Conservation (phyloP, 176 grass and related monocot species). For the Zea luxurians region DNA sequence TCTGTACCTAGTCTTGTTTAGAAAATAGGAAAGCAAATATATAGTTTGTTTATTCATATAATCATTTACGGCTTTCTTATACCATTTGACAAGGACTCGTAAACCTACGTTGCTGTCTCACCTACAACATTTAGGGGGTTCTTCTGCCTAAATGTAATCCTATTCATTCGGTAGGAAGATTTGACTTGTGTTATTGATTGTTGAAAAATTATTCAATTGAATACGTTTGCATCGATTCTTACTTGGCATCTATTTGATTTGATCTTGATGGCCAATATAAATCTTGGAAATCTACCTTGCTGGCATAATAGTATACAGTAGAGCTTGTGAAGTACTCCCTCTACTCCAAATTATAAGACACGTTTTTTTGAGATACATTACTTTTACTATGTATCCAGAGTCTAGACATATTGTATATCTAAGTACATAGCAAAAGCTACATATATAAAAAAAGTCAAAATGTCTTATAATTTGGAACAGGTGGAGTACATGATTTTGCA, state of each 20-base stretch:
- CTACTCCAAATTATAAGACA: no score
- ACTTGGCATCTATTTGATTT: conserved; percentile 21
- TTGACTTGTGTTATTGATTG: conserved; percentile 11
- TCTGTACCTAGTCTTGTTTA: conserved; percentile 21
- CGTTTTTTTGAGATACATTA: no score
- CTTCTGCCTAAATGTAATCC: background rate
- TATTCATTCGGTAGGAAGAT: background rate
- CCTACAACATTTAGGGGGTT: conserved; percentile 16
- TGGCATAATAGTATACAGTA: background rate
- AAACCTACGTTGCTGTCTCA: conserved; percentile 9
- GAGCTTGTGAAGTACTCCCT: background rate
- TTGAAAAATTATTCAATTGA: conserved; percentile 24
- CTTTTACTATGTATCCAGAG: no score
- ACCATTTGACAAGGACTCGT: conserved; percentile 27
- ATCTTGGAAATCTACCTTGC: background rate
- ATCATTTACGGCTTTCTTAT: conserved; percentile 1
- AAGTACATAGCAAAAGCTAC: no score
- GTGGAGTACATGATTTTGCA: background rate
- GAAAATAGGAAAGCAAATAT: background rate
- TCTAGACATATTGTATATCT: no score
- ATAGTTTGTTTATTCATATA: conserved; percentile 24
- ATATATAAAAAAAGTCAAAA: no score
- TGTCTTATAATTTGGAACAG: no score
- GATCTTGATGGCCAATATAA: conserved; percentile 18
- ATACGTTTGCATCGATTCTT: conserved; percentile 20